These are phyloP conservation scores for Citrus australasica DNA, from an alignment of 345 rosid species.

Conservation along the genomic window DNA sequence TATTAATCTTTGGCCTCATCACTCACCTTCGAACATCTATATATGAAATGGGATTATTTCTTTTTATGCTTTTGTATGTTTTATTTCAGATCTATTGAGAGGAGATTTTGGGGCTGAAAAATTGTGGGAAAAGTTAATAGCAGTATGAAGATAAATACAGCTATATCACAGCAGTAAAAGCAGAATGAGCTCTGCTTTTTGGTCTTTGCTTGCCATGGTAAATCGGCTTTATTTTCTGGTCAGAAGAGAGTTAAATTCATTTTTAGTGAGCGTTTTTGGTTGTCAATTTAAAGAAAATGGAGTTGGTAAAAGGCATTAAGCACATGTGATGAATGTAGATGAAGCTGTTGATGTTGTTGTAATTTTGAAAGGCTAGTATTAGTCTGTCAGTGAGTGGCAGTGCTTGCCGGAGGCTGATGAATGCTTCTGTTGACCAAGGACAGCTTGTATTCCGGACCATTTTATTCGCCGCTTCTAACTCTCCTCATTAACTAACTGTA, in stretches of 20 bases:
- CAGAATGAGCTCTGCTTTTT: too few relatives aligned
- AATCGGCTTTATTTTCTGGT: slow-evolving; percentile 4
- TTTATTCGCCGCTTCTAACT: slow-evolving; percentile 6
- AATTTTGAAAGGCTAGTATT: background rate
- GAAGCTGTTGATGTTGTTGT: background rate
- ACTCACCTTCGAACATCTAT: slow-evolving; percentile 16
- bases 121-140: background rate
- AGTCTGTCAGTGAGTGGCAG: background rate
- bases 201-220: background rate
- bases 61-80: background rate
- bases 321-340: too few relatives aligned
- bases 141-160: background rate
- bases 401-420: background rate
- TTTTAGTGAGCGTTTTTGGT: too few relatives aligned
- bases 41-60: background rate
- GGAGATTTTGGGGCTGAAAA: background rate
- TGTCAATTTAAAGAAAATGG: background rate
- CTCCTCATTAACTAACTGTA: slow-evolving; percentile 2
- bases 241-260: too few relatives aligned
- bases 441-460: background rate
- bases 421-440: background rate
- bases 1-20: slow-evolving; percentile 33
- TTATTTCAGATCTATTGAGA: background rate
- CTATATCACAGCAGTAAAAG: background rate
- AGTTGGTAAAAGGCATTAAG: background rate